These are phyloP conservation scores for Malassezia japonica DNA, from an alignment of 1,284 basidiomycete genomes.

Conservation along the genomic window DNA sequence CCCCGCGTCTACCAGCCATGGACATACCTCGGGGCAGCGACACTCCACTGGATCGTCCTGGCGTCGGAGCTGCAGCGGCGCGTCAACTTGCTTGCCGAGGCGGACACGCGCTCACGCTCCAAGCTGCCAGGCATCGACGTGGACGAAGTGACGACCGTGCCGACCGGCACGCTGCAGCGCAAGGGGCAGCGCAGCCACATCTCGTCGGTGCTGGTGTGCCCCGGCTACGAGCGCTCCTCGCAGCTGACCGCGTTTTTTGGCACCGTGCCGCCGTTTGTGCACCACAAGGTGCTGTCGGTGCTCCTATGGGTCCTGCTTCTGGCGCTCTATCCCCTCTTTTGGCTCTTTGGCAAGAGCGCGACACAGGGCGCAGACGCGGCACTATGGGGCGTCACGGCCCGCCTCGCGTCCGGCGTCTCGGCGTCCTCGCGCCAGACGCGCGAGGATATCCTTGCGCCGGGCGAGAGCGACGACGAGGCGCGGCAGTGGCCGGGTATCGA, in stretches of 20 bases:
- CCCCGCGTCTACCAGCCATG: conserved; percentile 17
- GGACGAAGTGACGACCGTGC: background rate
- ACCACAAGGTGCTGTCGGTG: conserved; percentile 5
- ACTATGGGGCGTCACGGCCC: conserved; percentile 23
- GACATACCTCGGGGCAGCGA: conserved; percentile 20
- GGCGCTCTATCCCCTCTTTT: conserved; percentile 22
- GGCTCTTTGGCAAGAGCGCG: conserved; percentile 27
- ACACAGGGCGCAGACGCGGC: conserved; percentile 23
- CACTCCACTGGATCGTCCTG: conserved; percentile 28
- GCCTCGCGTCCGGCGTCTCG: conserved; percentile 4
- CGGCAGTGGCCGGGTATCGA: conserved; percentile 9
- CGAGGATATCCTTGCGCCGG: background rate
- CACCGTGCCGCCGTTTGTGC: background rate
- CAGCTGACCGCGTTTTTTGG: conserved; percentile 7
- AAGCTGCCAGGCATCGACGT: conserved; percentile 32
- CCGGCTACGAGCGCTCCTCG: conserved; percentile 34
- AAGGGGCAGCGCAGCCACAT: conserved; percentile 25
- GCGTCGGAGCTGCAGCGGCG: conserved; percentile 31
- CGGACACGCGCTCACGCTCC: conserved; percentile 28
- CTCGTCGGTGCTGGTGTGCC: conserved; percentile 31
- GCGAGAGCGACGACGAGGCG: background rate
- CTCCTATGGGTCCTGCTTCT: conserved; percentile 18
- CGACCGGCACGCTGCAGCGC: background rate
- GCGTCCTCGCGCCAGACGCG: background rate
- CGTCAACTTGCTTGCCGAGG: conserved; percentile 30